Evolutionary conservation across 2,329 filamentous ascomycete species (phyloP).

Genomic region (Sporothrix sp.): DNA sequence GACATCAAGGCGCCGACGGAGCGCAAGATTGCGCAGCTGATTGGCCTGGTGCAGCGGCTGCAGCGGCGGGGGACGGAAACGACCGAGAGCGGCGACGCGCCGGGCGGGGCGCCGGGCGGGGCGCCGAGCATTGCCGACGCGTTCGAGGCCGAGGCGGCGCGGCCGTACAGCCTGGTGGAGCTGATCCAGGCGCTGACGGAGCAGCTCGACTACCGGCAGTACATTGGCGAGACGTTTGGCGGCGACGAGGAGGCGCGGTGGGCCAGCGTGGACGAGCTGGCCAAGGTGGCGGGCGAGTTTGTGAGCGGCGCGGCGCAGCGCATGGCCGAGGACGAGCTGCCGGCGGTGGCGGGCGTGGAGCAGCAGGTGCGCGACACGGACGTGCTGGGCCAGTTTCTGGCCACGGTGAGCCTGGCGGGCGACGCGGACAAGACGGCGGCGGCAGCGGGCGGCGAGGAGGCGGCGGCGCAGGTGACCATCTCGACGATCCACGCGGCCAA

Average conservation of each 20-base stretch:
- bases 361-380: conserved; percentile 59
- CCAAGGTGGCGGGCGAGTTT: conserved; percentile 69
- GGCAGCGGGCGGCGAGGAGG: conserved; percentile 40
- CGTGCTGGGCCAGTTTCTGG: conserved; percentile 67
- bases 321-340: conserved; percentile 41
- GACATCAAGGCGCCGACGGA: conserved; percentile 31
- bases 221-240: conserved; percentile 59
- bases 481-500: conserved; percentile 96
- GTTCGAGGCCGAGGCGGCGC: not conserved
- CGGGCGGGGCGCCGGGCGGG: too few relatives aligned
- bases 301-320: conserved; percentile 30
- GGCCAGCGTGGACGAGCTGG: conserved; percentile 84
- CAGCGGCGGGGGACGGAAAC: not conserved
- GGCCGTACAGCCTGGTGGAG: conserved; percentile 29
- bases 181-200: conserved; percentile 46
- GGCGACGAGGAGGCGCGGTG: conserved; percentile 71
- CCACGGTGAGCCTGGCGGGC: conserved; percentile 78
- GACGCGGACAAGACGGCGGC: conserved; percentile 59
- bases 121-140: not conserved
- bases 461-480: conserved; percentile 58
- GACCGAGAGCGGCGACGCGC: not conserved
- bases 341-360: conserved; percentile 60
- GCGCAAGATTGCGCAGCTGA: not conserved
- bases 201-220: conserved; percentile 63
- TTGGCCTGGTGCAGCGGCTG: conserved; percentile 4